Conservation (phyloP, 345 rosid genomes). For the Gossypium herbaceum region DNA sequence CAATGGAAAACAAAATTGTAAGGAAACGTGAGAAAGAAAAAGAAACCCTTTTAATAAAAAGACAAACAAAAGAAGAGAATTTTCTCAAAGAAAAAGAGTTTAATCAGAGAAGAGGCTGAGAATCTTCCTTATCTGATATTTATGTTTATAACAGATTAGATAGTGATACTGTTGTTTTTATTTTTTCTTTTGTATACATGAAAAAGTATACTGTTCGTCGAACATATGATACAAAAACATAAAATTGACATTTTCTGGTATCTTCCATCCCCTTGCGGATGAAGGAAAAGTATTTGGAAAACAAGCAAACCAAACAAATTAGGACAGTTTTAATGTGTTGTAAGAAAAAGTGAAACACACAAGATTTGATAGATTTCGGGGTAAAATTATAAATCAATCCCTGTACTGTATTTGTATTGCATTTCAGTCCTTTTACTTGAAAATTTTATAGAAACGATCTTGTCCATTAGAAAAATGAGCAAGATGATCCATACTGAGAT, state of each 20-base stretch:
- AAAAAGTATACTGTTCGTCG: too few relatives aligned
- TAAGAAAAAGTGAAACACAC: neutral
- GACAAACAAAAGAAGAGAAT: neutral
- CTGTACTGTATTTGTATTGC: too few relatives aligned
- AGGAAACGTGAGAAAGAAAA: neutral
- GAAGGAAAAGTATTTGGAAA: neutral
- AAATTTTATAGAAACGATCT: too few relatives aligned
- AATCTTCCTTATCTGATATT: neutral
- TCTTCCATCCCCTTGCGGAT: neutral
- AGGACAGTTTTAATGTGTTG: neutral
- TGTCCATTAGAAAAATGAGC: too few relatives aligned
- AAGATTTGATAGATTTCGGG: neutral
- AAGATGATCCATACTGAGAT: too few relatives aligned
- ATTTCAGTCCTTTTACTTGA: too few relatives aligned
- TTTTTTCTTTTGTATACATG: too few relatives aligned
- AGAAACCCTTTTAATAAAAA: neutral
- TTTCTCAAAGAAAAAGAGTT: neutral
- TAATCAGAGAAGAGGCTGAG: neutral
- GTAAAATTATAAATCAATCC: too few relatives aligned
- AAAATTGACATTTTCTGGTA: neutral
- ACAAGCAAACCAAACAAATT: neutral
- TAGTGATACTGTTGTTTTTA: too few relatives aligned
- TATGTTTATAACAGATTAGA: neutral
- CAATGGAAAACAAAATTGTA: conserved; percentile 16
- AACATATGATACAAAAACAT: too few relatives aligned